phyloP scores from a whole-genome alignment of 306 rosid species.

The Dryas octopetala region DNA sequence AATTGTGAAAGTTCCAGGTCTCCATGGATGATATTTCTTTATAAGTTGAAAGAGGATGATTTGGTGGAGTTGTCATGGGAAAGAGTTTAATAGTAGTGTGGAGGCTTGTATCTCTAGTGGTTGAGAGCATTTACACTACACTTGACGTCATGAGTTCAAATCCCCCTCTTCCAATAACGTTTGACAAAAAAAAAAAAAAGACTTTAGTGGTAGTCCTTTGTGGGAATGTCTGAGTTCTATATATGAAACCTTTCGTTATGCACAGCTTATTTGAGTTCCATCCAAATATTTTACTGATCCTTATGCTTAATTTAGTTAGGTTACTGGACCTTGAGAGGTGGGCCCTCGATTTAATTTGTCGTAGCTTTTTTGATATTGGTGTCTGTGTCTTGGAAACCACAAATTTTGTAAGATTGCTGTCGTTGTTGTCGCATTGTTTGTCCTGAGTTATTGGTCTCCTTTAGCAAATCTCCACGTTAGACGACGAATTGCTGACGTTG shows the following conservation, averaged over 20 bases:
- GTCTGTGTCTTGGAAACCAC: background rate
- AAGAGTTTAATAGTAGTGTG: background rate
- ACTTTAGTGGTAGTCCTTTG: background rate
- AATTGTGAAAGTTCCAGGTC: background rate
- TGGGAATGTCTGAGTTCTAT: background rate
- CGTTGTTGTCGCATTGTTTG: conserved; percentile 1
- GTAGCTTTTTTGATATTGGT: background rate
- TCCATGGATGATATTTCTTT: background rate
- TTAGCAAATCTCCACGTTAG: conserved; percentile 1
- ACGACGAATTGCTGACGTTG: background rate
- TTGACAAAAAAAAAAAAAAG: background rate
- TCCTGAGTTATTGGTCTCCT: background rate
- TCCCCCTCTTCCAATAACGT: too few species aligned
- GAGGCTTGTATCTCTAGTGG: too few species aligned
- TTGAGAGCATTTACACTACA: too few species aligned
- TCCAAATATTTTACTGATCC: background rate
- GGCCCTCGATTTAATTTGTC: background rate
- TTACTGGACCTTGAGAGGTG: background rate
- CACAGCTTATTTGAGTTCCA: conserved; percentile 3
- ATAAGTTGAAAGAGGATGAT: background rate
- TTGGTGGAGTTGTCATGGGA: background rate
- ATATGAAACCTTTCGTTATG: background rate
- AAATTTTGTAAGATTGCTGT: conserved; percentile 4
- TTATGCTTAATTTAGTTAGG: background rate
- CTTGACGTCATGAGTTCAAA: too few species aligned